Percentiles rank a stretch among this genome's conserved stretches.
Conservation (phyloP, 768 basidiomycete species). For the Collybia sordida region DNA sequence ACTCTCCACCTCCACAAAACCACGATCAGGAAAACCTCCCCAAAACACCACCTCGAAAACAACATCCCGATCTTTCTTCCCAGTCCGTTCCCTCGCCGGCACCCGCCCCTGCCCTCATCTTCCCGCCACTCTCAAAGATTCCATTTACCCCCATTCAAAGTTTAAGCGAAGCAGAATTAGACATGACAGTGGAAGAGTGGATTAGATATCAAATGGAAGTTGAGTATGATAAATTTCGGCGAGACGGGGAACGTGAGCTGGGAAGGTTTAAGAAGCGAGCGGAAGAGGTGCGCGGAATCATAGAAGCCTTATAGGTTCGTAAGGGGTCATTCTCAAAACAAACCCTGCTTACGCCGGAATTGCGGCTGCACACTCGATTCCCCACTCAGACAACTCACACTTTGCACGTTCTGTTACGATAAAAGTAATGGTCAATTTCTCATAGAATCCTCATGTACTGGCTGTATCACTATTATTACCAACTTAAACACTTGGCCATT, state of each 20-base stretch:
- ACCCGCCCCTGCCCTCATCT: constrained; percentile 16
- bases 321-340: too few relatives aligned
- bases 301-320: constrained; percentile 30
- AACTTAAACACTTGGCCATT: too few relatives aligned
- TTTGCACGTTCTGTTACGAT: too few relatives aligned
- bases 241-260: constrained; percentile 46
- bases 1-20: constrained; percentile 12
- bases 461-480: too few relatives aligned
- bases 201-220: constrained; percentile 72
- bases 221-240: constrained; percentile 56
- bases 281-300: constrained; percentile 39
- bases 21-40: constrained; percentile 10
- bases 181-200: constrained; percentile 85
- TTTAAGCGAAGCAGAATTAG: constrained; percentile 65
- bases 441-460: too few relatives aligned
- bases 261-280: constrained; percentile 38
- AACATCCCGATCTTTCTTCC: background rate
- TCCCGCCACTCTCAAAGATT: constrained; percentile 44
- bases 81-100: constrained; percentile 6
- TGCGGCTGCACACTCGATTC: too few relatives aligned
- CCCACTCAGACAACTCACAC: too few relatives aligned
- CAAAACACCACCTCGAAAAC: constrained; percentile 6
- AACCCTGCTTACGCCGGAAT: too few relatives aligned
- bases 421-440: too few relatives aligned
- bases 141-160: constrained; percentile 41